A percentile compares a stretch with the other conserved stretches of the same genome.
These are phyloP conservation scores for Hemisphaericaspora xylofermentans DNA, from an alignment of 1,139 yeast species.

Conservation along the genomic window DNA sequence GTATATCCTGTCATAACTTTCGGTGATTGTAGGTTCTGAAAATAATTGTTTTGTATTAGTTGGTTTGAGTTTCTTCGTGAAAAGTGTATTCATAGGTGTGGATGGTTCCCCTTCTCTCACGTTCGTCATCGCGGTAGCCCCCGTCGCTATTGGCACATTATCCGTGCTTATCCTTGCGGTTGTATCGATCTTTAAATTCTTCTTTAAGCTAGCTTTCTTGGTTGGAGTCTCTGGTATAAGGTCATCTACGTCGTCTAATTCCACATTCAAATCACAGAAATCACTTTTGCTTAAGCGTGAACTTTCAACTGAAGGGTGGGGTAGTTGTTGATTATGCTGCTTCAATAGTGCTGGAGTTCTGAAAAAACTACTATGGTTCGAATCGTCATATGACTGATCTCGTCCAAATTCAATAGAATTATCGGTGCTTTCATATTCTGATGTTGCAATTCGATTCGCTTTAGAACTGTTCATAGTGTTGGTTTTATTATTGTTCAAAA, in stretches of 20 bases:
- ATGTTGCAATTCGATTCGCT: conserved; percentile 15
- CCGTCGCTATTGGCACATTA: no score
- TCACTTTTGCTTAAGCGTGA: background rate
- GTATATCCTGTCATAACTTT: conserved; percentile 1
- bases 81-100: conserved; percentile 26
- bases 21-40: conserved; percentile 1
- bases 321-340: conserved; percentile 5
- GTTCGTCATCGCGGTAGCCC: background rate
- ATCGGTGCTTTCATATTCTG: conserved; percentile 7
- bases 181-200: background rate
- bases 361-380: conserved; percentile 31
- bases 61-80: conserved; percentile 5
- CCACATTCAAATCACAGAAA: conserved; percentile 24
- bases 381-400: conserved; percentile 23
- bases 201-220: background rate
- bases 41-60: background rate
- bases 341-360: conserved; percentile 19
- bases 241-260: conserved; percentile 18
- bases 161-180: no score
- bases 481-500: conserved; percentile 28
- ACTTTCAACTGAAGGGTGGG: background rate
- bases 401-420: conserved; percentile 45
- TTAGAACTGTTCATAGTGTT: conserved; percentile 4
- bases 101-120: conserved; percentile 24
- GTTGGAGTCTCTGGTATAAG: conserved; percentile 46